A percentile compares a stretch with the other conserved stretches of the same genome.
These are phyloP conservation scores for Fraxinus paxiana DNA, from an alignment of 305 asterid genomes.

Conservation along the genomic window DNA sequence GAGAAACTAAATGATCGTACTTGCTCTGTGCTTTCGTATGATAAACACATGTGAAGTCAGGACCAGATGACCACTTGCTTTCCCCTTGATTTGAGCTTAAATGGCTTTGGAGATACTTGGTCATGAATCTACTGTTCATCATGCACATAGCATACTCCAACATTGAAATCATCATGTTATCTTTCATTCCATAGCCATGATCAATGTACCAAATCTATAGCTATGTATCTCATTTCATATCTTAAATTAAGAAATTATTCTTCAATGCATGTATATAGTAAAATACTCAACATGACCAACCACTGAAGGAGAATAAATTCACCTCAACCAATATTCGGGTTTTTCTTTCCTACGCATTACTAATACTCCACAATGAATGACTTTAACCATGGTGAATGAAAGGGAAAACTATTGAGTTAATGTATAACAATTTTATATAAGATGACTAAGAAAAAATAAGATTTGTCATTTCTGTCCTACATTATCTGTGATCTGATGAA, in stretches of 20 bases:
- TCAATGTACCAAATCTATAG: background rate
- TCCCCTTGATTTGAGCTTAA: constrained; percentile 33
- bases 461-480: background rate
- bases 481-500: background rate
- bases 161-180: background rate
- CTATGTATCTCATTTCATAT: background rate
- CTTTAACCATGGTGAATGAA: background rate
- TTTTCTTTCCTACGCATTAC: background rate
- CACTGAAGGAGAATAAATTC: background rate
- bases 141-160: background rate
- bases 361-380: background rate
- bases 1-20: constrained; percentile 48
- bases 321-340: background rate
- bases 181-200: background rate
- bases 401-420: background rate
- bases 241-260: background rate
- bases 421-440: background rate
- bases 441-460: background rate
- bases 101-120: constrained; percentile 38
- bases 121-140: constrained; percentile 25
- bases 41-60: constrained; percentile 40
- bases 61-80: constrained; percentile 31
- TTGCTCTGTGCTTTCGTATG: constrained; percentile 48
- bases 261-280: background rate
- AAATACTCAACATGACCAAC: background rate